Conservation (phyloP, 257 asterid species). For the Paraleonurus japonicus region DNA sequence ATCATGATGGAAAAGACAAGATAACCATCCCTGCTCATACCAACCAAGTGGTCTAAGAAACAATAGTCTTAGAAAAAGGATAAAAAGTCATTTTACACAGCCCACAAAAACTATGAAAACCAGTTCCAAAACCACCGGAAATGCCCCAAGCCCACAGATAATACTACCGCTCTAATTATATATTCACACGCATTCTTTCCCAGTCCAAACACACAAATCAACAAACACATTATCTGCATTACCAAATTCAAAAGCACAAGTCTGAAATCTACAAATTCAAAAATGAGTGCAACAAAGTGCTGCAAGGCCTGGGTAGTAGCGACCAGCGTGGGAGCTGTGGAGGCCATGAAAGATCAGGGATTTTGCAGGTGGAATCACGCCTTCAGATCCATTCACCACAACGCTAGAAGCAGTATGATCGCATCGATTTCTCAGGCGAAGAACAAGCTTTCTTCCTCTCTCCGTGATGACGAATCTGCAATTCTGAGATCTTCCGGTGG, state of each 20-base stretch:
- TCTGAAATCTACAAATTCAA: neutral
- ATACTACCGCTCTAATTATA: too few species aligned
- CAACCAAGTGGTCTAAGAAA: too few species aligned
- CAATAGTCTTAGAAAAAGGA: neutral
- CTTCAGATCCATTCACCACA: slow-evolving; percentile 3
- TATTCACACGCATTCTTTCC: neutral
- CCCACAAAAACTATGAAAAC: neutral
- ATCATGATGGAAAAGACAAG: too few species aligned
- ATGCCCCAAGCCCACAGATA: slow-evolving; percentile 2
- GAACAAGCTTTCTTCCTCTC: neutral
- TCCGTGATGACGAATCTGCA: neutral
- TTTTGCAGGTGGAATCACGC: slow-evolving; percentile 25
- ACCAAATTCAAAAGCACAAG: neutral
- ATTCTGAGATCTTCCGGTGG: neutral
- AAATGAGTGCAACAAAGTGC: slow-evolving; percentile 14
- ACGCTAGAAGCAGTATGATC: neutral
- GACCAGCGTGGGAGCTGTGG: slow-evolving; percentile 22
- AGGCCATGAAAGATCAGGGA: slow-evolving; percentile 26
- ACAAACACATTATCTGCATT: neutral
- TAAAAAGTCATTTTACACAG: neutral
- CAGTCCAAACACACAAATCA: neutral
- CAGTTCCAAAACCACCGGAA: neutral
- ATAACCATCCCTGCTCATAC: too few species aligned
- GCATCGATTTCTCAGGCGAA: slow-evolving; percentile 1
- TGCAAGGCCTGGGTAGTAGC: slow-evolving; percentile 15